Percentiles rank a stretch among this genome's conserved stretches.
These are phyloP conservation scores for Cladosporium halotolerans DNA, from an alignment of 2,329 filamentous ascomycete species.

Conservation along the genomic window DNA sequence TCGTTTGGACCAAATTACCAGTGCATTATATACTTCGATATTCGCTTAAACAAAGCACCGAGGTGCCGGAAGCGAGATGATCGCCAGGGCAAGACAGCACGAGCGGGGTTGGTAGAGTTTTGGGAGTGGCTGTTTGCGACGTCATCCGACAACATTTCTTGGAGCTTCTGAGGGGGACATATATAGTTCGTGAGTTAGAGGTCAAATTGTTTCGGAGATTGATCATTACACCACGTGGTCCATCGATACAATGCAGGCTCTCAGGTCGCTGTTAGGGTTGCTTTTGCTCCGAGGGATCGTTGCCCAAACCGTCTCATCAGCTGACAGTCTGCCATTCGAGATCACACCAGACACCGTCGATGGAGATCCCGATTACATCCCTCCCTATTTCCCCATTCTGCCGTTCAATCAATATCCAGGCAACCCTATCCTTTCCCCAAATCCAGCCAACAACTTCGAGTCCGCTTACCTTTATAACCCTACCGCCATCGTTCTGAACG, in stretches of 20 bases:
- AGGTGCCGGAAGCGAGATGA: neutral
- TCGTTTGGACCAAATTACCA: too few species aligned
- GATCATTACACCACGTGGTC: too few species aligned
- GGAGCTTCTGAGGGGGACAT: neutral
- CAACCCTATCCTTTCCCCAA: conserved; percentile 22
- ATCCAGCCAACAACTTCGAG: conserved; percentile 22
- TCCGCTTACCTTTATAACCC: conserved; percentile 28
- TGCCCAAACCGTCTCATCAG: conserved; percentile 3
- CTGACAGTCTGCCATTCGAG: neutral
- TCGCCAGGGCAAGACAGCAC: neutral
- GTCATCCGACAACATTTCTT: neutral
- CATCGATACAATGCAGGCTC: neutral
- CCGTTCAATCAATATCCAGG: conserved; percentile 23
- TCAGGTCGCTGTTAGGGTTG: neutral
- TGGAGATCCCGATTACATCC: conserved; percentile 22
- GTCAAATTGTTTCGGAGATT: too few species aligned
- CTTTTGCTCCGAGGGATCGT: neutral
- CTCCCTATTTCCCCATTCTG: conserved; percentile 25
- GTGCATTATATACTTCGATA: too few species aligned
- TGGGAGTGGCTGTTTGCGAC: conserved; percentile 6
- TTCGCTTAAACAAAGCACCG: too few species aligned
- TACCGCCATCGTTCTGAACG: conserved; percentile 26
- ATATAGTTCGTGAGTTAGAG: neutral
- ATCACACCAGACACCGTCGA: conserved; percentile 17
- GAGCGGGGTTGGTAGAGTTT: conserved; percentile 4